Base-by-base conservation (phyloP, 225 moss, liverwort and hornwort species). In the Bryum argenteum region DNA sequence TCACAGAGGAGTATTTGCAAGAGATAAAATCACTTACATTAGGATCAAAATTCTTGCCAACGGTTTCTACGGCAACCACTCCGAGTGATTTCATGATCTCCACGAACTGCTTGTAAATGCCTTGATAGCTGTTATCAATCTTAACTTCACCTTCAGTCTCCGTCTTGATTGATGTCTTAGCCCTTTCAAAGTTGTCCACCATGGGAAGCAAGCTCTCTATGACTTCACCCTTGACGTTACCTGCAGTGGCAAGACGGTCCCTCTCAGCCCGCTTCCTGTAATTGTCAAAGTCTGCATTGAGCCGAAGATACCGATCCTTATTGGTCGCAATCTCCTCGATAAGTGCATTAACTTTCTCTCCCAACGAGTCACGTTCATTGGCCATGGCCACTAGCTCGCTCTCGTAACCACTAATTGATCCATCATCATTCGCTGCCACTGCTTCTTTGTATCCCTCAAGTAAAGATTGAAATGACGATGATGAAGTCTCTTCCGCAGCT, bases 101-200 rank as follows among this genome's bases (percentile, higher is more conserved):
- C 80, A 98, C 98, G 67, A 98, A 94, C 64, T 98, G 98, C 82
- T 98, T 98, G 78, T 98, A 98, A 39, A 98, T 98, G 55, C 97
- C 82, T 82, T 94, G 98, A 42, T 98, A 98, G 73, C 92, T 92
- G 60, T 81, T 92, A 73, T 98, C 98, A 61, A 98, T 94, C 75
- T 94, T 98, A 66, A 89, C 80, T 82, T 98, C 98, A 18, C 66
- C 85, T 48, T 98, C 98, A 2, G 92, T 98, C 79, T 92, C 94
- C 11, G 84, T 60, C 77, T 83, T 82, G 67, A 98, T 98, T 63
- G 98, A 92, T 12, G 88, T 71, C 78, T 92, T 92, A 0, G 98
- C 98, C 70, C 98, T 89, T 79, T 98, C 98, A 58, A 98, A 98
- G 75, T 94, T 98, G 82, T 98, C 98, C 65, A 98, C 92, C 94